Evolutionary conservation across 1,284 basidiomycete species (phyloP), one percentile per base, ranked within the genome.

Genomic region (Flammula alnicola): DNA sequence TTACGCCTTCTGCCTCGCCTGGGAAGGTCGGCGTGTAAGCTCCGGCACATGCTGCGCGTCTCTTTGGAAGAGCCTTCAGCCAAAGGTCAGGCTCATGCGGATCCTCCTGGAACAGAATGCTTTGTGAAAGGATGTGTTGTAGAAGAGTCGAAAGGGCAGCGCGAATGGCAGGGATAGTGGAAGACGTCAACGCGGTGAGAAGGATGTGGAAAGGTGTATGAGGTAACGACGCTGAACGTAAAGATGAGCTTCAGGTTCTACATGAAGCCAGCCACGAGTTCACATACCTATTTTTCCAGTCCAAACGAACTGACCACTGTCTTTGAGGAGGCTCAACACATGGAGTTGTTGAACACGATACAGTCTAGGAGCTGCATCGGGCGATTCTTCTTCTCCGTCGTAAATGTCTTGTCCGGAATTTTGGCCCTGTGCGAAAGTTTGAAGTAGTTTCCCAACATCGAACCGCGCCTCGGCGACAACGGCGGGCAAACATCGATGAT

Each of bases 91-190:
- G 76, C 64, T 97, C 94, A 16, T 78, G 69, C 0, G 78, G 72
- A 55, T 91, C 86, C 60, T 93, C 89, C 57, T 93, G 88, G 70
- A 96, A 97, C 23, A 96, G 64, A 2, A 93, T 78, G 43, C 86
- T 91, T 5, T 77, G 70, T 0, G 81, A 75, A 1, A 98, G 79
- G 19, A 88, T 67, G 39, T 81, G 79, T 2, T 75, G 68, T 0
- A 94, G 70, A 1, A 94, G 78, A 0, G 70, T 65, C 7, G 76
- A 73, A 0, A 91, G 76, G 7, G 82, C 81, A 6, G 61, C 60
- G 29, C 80, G 79, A 10, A 89, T 80, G 0, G 84, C 78, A 0
- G 69, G 62, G 9, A 79, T 73, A 1, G 70, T 68, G 1, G 81
- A 78, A 8, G 65, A 71, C n/a, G 77, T 68, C 56, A 87, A 84